phyloP scores from a whole-genome alignment of 1,139 yeast species.

The Kodamaea sp. region DNA sequence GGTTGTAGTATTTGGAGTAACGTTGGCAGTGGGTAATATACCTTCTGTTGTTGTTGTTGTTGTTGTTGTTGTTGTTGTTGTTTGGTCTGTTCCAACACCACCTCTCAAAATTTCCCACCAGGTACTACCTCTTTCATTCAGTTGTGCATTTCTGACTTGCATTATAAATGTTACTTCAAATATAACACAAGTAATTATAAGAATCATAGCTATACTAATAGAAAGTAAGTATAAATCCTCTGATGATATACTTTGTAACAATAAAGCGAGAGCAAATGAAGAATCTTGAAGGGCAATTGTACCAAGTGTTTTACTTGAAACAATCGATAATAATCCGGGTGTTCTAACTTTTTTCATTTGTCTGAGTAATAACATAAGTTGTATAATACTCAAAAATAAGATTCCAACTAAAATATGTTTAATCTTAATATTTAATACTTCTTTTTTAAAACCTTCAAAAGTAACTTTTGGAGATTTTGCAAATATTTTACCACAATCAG shows the following conservation, averaged over 20 bases:
- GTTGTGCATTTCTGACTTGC: constrained; percentile 66
- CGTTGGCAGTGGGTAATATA: constrained; percentile 1
- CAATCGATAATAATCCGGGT: constrained; percentile 63
- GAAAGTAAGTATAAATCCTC: constrained; percentile 61
- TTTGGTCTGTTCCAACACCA: constrained; percentile 11
- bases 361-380: constrained; percentile 35
- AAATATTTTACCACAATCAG: constrained; percentile 75
- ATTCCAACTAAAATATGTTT: constrained; percentile 48
- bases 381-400: constrained; percentile 37
- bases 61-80: constrained; percentile 10
- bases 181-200: constrained; percentile 66
- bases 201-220: constrained; percentile 65
- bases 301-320: constrained; percentile 39
- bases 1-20: constrained; percentile 5
- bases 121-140: constrained; percentile 64
- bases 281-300: constrained; percentile 77
- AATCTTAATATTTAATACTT: constrained; percentile 42
- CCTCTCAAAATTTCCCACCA: constrained; percentile 65
- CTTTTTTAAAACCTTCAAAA: constrained; percentile 57
- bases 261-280: constrained; percentile 56
- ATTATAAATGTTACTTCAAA: constrained; percentile 78
- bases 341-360: constrained; percentile 74
- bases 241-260: constrained; percentile 48
- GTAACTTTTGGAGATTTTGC: constrained; percentile 10
- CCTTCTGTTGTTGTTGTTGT: constrained; percentile 1